Evolutionary conservation across 1,139 yeast genomes (phyloP), one percentile per base, ranked within the genome.

Genomic region (Blastobotrys indianensis): DNA sequence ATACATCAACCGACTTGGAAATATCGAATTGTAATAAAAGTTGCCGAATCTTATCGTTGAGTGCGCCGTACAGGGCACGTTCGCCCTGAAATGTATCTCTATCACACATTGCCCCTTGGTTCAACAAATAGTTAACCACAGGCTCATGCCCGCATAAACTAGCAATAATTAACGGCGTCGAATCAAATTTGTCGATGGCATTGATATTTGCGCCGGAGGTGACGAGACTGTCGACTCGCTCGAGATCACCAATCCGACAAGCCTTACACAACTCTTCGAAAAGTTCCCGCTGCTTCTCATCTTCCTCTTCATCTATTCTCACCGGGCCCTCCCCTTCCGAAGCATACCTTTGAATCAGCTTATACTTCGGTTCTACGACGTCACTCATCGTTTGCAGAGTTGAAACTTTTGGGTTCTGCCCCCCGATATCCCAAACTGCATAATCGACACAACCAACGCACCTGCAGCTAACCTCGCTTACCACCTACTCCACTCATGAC

Each of bases 31-130:
- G 72, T 15, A 80, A 60, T 47, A 85, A 63, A 25, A 82, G 61
- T 44, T 76, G 74, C 41, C 88, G 64, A 23, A 85, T 85, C 10
- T 69, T 64, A 56, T 82, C 87, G 23, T 76, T 85, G 47, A 85
- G 64, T 0, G 94, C 94, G 1, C 90, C 94, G 58, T 85, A 83
- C 1, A 84, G 72, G 54, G 92, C 84, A 39, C 94, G 71, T 9
- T 83, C 87, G 2, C 94, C 94, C 62, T 84, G 85, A 58, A 79
- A 80, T 16, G 88, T 80, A 58, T 84, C 92, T 58, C 88, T 71
- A 60, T 83, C 90, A 62, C 90, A 82, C 1, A 79, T 72, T 0
- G 94, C 88, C 6, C 94, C 94, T 43, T 76, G 65, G 44, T 80
- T 72, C 9, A 85, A 66, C 29, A 85, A 65, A 44, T 80, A 63